A percentile compares a stretch with the other conserved stretches of the same genome.
Conservation (phyloP, 2,329 filamentous ascomycete genomes). For the Diaporthe vexans region DNA sequence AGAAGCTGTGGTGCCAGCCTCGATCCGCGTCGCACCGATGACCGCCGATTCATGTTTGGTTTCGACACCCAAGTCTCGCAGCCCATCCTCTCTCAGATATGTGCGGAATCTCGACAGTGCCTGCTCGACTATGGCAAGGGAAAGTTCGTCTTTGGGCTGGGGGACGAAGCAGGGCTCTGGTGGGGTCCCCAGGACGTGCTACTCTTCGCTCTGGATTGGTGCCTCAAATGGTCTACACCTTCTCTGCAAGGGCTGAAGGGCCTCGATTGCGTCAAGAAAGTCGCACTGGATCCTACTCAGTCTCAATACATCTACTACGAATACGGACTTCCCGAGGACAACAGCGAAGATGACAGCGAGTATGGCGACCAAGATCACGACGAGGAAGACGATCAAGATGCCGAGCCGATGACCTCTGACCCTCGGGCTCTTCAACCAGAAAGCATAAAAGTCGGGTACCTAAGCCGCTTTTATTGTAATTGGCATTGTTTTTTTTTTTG, state of each 20-base stretch:
- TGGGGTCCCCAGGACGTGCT: conserved; percentile 2
- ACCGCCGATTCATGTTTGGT: conserved; percentile 2
- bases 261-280: background rate
- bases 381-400: background rate
- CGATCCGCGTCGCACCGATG: background rate
- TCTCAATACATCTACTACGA: background rate
- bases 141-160: background rate
- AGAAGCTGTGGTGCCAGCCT: background rate
- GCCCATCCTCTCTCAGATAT: conserved; percentile 23
- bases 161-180: background rate
- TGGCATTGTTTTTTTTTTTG: too few species aligned
- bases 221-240: background rate
- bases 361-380: background rate
- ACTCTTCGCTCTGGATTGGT: background rate
- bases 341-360: background rate
- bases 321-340: background rate
- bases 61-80: conserved; percentile 11
- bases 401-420: background rate
- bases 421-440: background rate
- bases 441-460: background rate
- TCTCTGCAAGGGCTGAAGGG: background rate
- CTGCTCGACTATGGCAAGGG: background rate
- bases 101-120: background rate
- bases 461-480: too few species aligned
- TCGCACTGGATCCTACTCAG: background rate